Conservation (phyloP, 306 rosid genomes). For the Argentina anserina region DNA sequence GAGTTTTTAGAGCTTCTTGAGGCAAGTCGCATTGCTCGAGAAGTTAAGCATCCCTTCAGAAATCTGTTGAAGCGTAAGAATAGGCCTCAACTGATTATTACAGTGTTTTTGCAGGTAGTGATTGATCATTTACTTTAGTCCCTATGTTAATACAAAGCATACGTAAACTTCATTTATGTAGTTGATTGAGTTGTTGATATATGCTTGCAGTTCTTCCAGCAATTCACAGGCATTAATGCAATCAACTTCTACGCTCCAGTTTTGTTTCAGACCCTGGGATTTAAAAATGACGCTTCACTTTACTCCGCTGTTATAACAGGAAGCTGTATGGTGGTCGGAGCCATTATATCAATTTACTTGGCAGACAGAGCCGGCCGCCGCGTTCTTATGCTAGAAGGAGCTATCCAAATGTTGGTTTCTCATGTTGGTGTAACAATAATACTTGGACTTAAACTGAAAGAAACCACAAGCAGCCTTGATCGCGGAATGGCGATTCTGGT, state of each 20-base stretch:
- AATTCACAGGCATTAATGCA: constrained; percentile 59
- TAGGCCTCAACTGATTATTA: constrained; percentile 65
- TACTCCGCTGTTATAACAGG: constrained; percentile 7
- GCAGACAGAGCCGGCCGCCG: neutral
- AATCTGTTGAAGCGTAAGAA: constrained; percentile 54
- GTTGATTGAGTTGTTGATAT: neutral
- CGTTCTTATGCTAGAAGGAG: constrained; percentile 12
- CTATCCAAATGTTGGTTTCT: constrained; percentile 18
- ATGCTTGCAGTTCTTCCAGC: constrained; percentile 59
- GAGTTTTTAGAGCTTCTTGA: constrained; percentile 63
- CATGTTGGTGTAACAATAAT: constrained; percentile 7
- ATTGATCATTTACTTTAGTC: neutral
- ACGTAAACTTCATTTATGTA: neutral
- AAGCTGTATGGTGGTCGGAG: constrained; percentile 4
- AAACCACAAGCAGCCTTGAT: constrained; percentile 3
- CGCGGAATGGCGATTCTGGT: constrained; percentile 13
- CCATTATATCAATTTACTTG: neutral
- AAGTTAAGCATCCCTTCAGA: constrained; percentile 68
- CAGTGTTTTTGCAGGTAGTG: constrained; percentile 51
- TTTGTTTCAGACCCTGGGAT: constrained; percentile 51
- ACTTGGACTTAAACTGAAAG: constrained; percentile 8
- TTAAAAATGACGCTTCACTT: constrained; percentile 23
- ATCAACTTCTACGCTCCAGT: constrained; percentile 66
- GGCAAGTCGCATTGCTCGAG: constrained; percentile 58
- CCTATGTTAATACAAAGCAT: neutral